Conservation (phyloP, 257 asterid species). For the Jacaranda copaia region DNA sequence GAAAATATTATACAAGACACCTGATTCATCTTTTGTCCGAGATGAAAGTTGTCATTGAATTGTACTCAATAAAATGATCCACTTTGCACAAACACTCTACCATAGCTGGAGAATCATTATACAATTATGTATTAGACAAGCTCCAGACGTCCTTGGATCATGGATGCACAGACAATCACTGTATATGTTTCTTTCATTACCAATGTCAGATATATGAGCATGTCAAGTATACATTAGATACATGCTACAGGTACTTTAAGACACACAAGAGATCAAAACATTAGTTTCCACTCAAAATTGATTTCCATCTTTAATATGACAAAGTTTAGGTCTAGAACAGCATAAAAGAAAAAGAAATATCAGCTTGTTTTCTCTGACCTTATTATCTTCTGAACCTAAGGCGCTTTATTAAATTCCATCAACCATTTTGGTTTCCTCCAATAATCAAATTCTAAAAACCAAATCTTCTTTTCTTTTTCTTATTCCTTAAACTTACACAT, state of each 20-base stretch:
- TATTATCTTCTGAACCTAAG: background rate
- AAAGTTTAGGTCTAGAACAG: background rate
- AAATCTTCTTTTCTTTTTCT: slow-evolving; percentile 2
- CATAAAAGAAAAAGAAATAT: background rate
- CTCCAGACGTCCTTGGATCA: background rate
- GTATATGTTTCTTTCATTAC: background rate
- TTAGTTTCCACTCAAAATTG: background rate
- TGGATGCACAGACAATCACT: background rate
- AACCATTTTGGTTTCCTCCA: background rate
- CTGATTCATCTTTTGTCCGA: background rate
- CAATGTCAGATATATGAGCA: background rate
- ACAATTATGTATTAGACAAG: background rate
- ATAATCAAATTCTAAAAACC: background rate
- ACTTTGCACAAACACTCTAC: background rate
- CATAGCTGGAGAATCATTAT: background rate
- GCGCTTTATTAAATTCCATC: background rate
- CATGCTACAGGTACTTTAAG: background rate
- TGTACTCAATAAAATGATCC: background rate
- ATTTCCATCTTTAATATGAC: background rate
- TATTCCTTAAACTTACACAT: background rate
- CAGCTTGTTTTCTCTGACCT: background rate
- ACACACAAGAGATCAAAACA: background rate
- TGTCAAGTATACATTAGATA: background rate
- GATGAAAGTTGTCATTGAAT: background rate
- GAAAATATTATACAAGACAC: too few species aligned